phyloP scores from a whole-genome alignment of 208 protist species.

The Novymonas esmeraldas region DNA sequence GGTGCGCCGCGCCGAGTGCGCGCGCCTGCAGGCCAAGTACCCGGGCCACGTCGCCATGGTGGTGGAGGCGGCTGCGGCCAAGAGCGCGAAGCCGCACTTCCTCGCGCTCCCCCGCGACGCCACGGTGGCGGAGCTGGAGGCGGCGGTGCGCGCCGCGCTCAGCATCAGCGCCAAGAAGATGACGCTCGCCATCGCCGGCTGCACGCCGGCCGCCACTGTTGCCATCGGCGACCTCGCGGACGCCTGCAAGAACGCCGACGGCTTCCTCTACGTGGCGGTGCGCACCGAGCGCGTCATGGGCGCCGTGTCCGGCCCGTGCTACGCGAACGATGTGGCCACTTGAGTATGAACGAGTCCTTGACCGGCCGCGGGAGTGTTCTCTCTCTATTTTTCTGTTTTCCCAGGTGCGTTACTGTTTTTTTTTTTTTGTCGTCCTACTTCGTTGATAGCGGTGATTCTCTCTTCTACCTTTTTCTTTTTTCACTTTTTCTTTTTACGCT shows the following conservation, averaged over 20 bases:
- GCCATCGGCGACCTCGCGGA: constrained; percentile 20
- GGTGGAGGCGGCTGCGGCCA: constrained; percentile 25
- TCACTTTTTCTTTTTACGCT: too few species aligned
- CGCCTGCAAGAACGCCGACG: constrained; percentile 11
- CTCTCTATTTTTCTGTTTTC: too few species aligned
- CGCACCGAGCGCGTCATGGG: constrained; percentile 6
- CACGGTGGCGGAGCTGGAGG: constrained; percentile 24
- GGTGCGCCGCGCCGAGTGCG: constrained; percentile 30
- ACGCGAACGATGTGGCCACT: neutral
- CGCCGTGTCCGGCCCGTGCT: neutral
- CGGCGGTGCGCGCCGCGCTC: constrained; percentile 7
- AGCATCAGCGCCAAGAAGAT: constrained; percentile 15
- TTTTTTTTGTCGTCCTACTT: too few species aligned
- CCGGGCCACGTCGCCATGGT: constrained; percentile 21
- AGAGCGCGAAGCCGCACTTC: constrained; percentile 21
- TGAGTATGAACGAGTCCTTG: too few species aligned
- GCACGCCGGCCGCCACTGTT: constrained; percentile 17
- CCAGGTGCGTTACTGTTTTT: too few species aligned
- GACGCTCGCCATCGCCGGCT: constrained; percentile 29
- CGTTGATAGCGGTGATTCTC: too few species aligned
- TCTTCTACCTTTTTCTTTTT: too few species aligned
- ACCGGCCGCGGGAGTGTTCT: too few species aligned
- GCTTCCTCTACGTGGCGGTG: constrained; percentile 24
- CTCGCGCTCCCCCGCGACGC: constrained; percentile 25
- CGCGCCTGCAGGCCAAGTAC: constrained; percentile 35